Evolutionary conservation across 352 stramenopile species (phyloP), one percentile per base, ranked within the genome.

Genomic region (Pythium phragmiticola): DNA sequence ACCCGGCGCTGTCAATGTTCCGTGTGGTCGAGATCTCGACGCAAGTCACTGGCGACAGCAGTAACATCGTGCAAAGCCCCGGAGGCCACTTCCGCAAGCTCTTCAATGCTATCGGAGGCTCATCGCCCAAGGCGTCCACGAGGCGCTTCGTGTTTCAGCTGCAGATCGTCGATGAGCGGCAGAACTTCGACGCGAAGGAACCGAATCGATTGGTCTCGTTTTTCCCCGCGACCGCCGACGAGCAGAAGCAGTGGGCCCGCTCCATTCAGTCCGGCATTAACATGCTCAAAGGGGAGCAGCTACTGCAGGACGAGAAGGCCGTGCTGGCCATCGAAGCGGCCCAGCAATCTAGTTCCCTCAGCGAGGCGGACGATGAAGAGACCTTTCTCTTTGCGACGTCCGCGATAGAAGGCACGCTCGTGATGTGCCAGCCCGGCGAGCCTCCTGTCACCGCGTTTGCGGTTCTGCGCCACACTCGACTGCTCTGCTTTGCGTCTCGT

Each of bases 351-450:
- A 16, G 3, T 8, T 4, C 8, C 43, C 16, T 47, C 46, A 43
- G 41, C n/a, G 49, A 68, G 30, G 49, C 63, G 55, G 56, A 68
- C 46, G 26, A 33, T 34, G 53, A 68, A 21, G 73, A 68, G 39
- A 21, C 12, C 7, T 76, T 80, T 26, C 54, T 72, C 12, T 63
- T 74, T 11, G 51, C 64, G 28, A 63, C 58, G 0, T 80, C 78
- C 14, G 66, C 69, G 0, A 88, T 92, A 66, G 80, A 90, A 52
- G 84, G 84, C 13, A 39, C 70, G 0, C 36, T 92, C 14, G 84
- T 60, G 5, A 70, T 65, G 6, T 85, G 78, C 71, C 68, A 75
- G 14, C 65, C 37, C 3, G 34, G 48, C 4, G 36, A 52, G 9
- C 19, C 33, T 17, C 16, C 49, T 13, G 21, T 58, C 1, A 14